Percentiles rank a stretch among this genome's conserved stretches.
Evolutionary conservation across 2,329 filamentous ascomycete species (phyloP).

Genomic region (Pyrenophora teres): DNA sequence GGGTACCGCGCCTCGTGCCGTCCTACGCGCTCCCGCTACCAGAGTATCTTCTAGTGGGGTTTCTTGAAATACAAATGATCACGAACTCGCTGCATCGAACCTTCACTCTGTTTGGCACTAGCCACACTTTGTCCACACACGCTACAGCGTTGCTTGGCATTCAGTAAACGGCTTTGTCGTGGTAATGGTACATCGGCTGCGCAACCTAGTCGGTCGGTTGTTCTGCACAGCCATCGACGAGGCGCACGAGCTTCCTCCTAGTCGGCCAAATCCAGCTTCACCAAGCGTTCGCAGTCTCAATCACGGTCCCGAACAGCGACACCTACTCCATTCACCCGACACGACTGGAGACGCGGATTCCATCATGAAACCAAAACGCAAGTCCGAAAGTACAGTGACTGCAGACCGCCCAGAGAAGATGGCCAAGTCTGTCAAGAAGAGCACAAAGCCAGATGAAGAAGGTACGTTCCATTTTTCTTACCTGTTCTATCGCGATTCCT

Average conservation of each 20-base stretch:
- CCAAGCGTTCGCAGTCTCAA: not conserved
- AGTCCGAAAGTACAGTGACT: slow-evolving; percentile 2
- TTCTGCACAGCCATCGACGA: slow-evolving; percentile 13
- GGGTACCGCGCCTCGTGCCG: too few species aligned
- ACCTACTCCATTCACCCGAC: not conserved
- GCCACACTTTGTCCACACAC: slow-evolving; percentile 1
- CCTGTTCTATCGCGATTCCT: not conserved
- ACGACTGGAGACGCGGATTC: not conserved
- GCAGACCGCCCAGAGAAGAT: slow-evolving; percentile 9
- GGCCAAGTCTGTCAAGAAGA: slow-evolving; percentile 5
- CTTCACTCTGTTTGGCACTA: not conserved
- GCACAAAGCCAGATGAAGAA: not conserved
- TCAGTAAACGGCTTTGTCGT: slow-evolving; percentile 8
- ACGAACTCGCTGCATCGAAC: slow-evolving; percentile 1
- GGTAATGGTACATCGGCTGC: slow-evolving; percentile 4
- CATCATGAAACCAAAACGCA: slow-evolving; percentile 19
- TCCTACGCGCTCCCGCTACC: too few species aligned
- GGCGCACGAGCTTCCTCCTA: slow-evolving; percentile 11
- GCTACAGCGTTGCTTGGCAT: slow-evolving; percentile 4
- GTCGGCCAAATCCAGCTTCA: slow-evolving; percentile 2
- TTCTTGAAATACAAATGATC: too few species aligned
- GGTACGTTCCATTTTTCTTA: slow-evolving; percentile 2
- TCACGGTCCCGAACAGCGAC: not conserved
- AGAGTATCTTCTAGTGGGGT: too few species aligned
- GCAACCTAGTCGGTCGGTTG: slow-evolving; percentile 1